Evolutionary conservation across 306 rosid species (phyloP), one percentile per base, ranked within the genome.

Genomic region (Begonia peltatifolia): DNA sequence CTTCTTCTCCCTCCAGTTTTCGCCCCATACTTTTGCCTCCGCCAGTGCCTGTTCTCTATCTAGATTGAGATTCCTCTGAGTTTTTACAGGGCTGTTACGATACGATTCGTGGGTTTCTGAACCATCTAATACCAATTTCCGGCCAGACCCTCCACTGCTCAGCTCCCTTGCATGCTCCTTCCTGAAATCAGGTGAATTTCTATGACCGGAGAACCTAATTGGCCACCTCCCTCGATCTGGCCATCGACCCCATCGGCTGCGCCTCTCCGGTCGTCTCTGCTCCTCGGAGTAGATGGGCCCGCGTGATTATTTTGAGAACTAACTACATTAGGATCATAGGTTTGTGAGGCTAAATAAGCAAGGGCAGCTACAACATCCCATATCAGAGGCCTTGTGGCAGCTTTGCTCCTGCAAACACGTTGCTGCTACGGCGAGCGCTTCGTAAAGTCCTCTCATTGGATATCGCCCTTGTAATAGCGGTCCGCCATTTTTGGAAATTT

Each of bases 11-110:
- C 96, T 81, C 94, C 94, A 92, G 58, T 92, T 92, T 76, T 92
- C 96, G 0, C 94, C 95, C 95, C 97, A 90, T 42, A 85, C 87
- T 79, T 79, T 90, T 0, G 95, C 95, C 63, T 85, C 99, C 9
- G 99, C 99, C 20, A 92, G 96, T 0, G 87, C 96, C 6, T 94
- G 92, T 54, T 92, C 99, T 70, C 99, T 62, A 48, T 92, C 94
- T 35, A 92, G 68, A 75, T 92, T 93, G 1, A 89, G 99, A 71
- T 81, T 87, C 75, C 94, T 79, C 1, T 76, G 80, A 30, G 78
- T 80, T 63, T 84, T 76, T 62, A 67, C 72, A 52, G 99, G 99
- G 75, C 96, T 92, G 50, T 75, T 84, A 50, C 83, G 80, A 69
- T 72, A 87, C 42, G 87, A 80, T 4, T 80, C 95, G 16, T 60